A percentile compares a stretch with the other conserved stretches of the same genome.
These are phyloP conservation scores for Mortierella sp. DNA, from an alignment of 371 early-diverging fungal genomes.

Conservation along the genomic window DNA sequence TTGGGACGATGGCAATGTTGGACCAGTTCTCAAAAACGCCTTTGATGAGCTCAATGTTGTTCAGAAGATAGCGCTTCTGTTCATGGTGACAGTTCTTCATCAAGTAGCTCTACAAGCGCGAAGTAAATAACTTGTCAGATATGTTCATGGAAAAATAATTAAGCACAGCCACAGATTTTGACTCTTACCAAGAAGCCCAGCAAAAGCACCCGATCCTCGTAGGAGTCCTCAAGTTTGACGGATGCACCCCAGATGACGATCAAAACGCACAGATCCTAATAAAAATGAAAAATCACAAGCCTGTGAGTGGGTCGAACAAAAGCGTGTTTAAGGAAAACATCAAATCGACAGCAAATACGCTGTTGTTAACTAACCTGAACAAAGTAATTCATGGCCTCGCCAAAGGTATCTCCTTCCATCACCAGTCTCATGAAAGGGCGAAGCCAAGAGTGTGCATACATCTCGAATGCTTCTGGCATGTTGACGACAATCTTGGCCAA, in stretches of 20 bases:
- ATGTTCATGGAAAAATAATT: background rate
- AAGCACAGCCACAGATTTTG: no score
- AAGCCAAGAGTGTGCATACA: slow-evolving; percentile 72
- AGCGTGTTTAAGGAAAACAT: background rate
- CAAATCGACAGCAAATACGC: background rate
- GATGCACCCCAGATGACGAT: slow-evolving; percentile 71
- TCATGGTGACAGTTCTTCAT: slow-evolving; percentile 65
- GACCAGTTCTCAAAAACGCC: slow-evolving; percentile 74
- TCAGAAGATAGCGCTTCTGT: slow-evolving; percentile 58
- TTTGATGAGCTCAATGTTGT: slow-evolving; percentile 70
- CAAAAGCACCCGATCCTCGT: slow-evolving; percentile 60
- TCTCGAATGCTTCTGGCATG: slow-evolving; percentile 70
- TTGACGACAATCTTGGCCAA: slow-evolving; percentile 74
- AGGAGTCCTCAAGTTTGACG: slow-evolving; percentile 38
- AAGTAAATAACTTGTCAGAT: slow-evolving; percentile 8
- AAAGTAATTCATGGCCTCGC: slow-evolving; percentile 78
- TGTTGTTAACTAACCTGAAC: slow-evolving; percentile 64
- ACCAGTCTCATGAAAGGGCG: slow-evolving; percentile 69
- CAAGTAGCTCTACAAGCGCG: slow-evolving; percentile 61
- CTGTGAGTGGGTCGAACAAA: background rate
- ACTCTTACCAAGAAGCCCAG: slow-evolving; percentile 60
- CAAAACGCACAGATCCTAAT: slow-evolving; percentile 69
- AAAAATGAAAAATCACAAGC: background rate
- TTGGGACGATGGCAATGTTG: slow-evolving; percentile 67
- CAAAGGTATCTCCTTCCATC: slow-evolving; percentile 64